Evolutionary conservation across 1,139 yeast genomes (phyloP).

Genomic region (Debaryomycetaceae sp.): DNA sequence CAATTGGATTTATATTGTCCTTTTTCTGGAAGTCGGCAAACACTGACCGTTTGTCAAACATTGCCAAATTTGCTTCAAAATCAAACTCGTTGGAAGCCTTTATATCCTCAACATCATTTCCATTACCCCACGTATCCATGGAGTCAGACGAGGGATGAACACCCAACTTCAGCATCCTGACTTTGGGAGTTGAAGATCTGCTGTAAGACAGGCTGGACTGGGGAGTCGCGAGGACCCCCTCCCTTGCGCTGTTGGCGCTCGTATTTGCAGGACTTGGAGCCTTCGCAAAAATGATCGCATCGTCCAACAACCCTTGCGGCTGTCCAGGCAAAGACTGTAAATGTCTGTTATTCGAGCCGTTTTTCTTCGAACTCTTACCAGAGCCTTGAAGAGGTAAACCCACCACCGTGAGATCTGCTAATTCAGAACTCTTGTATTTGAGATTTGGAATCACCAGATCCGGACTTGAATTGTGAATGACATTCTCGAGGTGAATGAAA

Average conservation of each 20-base stretch:
- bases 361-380: constrained; percentile 3
- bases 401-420: constrained; percentile 48
- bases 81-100: constrained; percentile 71
- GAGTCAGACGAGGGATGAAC: constrained; percentile 8
- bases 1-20: constrained; percentile 58
- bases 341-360: background rate
- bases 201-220: constrained; percentile 1
- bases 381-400: constrained; percentile 36
- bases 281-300: constrained; percentile 26
- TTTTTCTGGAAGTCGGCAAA: constrained; percentile 69
- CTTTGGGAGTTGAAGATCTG: constrained; percentile 15
- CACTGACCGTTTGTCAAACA: constrained; percentile 78
- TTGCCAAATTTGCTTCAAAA: constrained; percentile 75
- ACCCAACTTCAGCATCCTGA: constrained; percentile 4
- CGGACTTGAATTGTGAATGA: constrained; percentile 18
- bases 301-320: constrained; percentile 16
- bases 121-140: constrained; percentile 43
- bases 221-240: constrained; percentile 3
- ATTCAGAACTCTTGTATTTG: constrained; percentile 28
- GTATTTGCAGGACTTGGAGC: constrained; percentile 8
- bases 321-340: background rate
- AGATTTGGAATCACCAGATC: constrained; percentile 16
- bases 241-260: constrained; percentile 2
- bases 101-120: constrained; percentile 43
- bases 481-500: constrained; percentile 37